Conservation (phyloP, 805 yeast species). For the Lachancea lanzarotensis region DNA sequence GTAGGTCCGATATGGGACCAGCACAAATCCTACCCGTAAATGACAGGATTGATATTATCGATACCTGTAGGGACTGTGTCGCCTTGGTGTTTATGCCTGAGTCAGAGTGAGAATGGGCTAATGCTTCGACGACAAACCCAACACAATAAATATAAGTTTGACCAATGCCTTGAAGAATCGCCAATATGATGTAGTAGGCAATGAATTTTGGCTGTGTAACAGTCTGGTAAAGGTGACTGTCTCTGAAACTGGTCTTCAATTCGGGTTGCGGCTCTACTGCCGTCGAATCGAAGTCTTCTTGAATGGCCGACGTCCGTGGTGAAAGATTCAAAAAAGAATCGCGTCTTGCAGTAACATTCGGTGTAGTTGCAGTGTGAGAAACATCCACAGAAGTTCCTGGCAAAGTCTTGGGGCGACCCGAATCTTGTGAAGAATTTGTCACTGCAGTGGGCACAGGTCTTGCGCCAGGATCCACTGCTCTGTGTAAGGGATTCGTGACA, state of each 20-base stretch:
- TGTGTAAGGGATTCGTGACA: not conserved
- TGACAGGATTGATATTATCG: constrained; percentile 56
- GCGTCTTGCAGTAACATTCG: not conserved
- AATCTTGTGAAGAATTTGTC: not conserved
- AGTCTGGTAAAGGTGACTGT: constrained; percentile 15
- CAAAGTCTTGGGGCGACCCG: not conserved
- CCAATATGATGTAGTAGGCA: constrained; percentile 48
- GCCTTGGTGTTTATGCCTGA: constrained; percentile 34
- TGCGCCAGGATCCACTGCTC: not conserved
- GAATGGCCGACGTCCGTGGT: not conserved
- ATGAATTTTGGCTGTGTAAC: constrained; percentile 37
- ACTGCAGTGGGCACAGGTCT: not conserved
- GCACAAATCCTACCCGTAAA: constrained; percentile 58
- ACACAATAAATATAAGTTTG: constrained; percentile 68
- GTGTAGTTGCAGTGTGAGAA: not conserved
- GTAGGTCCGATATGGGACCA: constrained; percentile 59
- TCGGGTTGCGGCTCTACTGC: not conserved
- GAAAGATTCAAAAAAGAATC: constrained; percentile 5
- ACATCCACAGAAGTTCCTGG: not conserved
- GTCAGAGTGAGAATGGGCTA: constrained; percentile 29
- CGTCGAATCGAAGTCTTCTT: not conserved
- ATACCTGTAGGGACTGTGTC: constrained; percentile 65
- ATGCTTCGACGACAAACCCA: constrained; percentile 60
- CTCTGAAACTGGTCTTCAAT: constrained; percentile 6
- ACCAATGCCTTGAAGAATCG: constrained; percentile 56